These are phyloP conservation scores for Kondoa subrosea DNA, from an alignment of 768 basidiomycete genomes.

Conservation along the genomic window DNA sequence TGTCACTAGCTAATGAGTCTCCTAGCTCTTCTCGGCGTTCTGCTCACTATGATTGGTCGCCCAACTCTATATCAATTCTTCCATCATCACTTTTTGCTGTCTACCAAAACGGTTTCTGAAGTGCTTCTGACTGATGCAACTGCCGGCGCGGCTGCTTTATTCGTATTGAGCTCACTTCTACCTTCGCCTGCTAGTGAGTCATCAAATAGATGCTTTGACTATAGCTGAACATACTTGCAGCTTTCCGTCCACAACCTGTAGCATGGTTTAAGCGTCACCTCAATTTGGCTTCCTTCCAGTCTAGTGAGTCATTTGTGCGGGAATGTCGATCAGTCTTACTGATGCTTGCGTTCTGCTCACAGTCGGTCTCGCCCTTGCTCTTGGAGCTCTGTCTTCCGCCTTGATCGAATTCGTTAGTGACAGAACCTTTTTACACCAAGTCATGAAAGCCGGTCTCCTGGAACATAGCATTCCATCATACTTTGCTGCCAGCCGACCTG, in stretches of 20 bases:
- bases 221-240: constrained; percentile 1
- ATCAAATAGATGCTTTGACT: background rate
- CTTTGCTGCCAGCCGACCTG: constrained; percentile 5
- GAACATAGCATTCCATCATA: constrained; percentile 18
- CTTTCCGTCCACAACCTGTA: background rate
- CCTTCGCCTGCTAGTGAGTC: constrained; percentile 9
- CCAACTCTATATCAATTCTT: background rate
- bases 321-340: constrained; percentile 2
- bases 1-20: background rate
- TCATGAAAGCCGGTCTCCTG: constrained; percentile 15
- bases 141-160: constrained; percentile 13
- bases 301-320: background rate
- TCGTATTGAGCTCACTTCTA: constrained; percentile 8
- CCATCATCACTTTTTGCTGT: constrained; percentile 10
- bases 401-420: constrained; percentile 16
- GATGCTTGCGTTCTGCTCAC: background rate
- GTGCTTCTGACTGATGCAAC: constrained; percentile 14
- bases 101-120: constrained; percentile 12
- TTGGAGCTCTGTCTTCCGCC: constrained; percentile 10
- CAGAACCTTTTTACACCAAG: constrained; percentile 6
- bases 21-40: background rate
- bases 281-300: background rate
- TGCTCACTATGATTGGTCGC: background rate
- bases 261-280: background rate
- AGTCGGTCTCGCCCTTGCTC: constrained; percentile 1